Evolutionary conservation across 208 protist species (phyloP).

Genomic region (Naegleria lovaniensis): DNA sequence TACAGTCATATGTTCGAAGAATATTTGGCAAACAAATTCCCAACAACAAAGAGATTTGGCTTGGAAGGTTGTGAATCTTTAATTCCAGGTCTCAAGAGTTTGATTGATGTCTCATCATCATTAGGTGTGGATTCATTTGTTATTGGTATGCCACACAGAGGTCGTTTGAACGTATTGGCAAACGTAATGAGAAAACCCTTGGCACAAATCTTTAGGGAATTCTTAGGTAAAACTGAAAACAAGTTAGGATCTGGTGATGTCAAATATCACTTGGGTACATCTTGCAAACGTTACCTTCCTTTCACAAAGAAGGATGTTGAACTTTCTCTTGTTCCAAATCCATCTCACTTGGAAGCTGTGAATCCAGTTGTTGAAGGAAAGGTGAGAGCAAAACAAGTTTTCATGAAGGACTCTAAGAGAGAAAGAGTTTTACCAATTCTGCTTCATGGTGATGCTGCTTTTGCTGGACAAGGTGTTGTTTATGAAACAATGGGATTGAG

Average conservation of each 20-base stretch:
- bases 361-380: conserved; percentile 96
- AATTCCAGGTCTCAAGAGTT: conserved; percentile 83
- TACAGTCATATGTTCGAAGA: conserved; percentile 85
- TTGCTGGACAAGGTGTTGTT: conserved; percentile 90
- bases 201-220: conserved; percentile 78
- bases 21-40: conserved; percentile 85
- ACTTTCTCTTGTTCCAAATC: conserved; percentile 93
- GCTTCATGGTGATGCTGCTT: conserved; percentile 97
- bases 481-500: conserved; percentile 92
- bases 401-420: conserved; percentile 51
- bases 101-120: conserved; percentile 72
- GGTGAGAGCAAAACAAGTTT: conserved; percentile 84
- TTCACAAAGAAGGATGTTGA: conserved; percentile 69
- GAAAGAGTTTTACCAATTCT: conserved; percentile 72
- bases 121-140: conserved; percentile 84
- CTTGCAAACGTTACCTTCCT: conserved; percentile 55
- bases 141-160: conserved; percentile 96
- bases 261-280: conserved; percentile 96
- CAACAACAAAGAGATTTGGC: conserved; percentile 91
- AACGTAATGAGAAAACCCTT: conserved; percentile 93
- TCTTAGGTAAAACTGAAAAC: conserved; percentile 65
- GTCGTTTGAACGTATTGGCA: conserved; percentile 89
- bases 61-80: conserved; percentile 88
- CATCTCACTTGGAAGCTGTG: conserved; percentile 97
- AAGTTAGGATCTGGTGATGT: conserved; percentile 81